Base-by-base conservation (phyloP, 2,329 filamentous ascomycete genomes). In the Nothophoma quercina region DNA sequence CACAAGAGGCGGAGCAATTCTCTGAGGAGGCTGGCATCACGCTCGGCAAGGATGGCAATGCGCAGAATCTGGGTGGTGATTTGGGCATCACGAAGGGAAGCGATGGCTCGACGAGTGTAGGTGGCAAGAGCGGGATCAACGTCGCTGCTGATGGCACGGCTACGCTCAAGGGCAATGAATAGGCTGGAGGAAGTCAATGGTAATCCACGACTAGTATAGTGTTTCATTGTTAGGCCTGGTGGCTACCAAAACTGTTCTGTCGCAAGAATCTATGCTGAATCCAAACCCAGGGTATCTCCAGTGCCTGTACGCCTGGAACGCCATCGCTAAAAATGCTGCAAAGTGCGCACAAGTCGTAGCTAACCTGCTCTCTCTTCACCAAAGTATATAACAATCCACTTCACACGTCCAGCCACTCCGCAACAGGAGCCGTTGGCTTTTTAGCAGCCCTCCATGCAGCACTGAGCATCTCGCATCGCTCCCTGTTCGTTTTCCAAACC, bases 81-180 rank as follows among this genome's bases (percentile, higher is more conserved):
- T 34, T 72, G 49, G 69, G 69, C 1, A 70, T 72, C 34, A 72
- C 68, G 2, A 60, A 70, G 44, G 68, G 68, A 2, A 60, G 53
- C 15, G 68, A 71, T 57, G 67, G 69, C n/a, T 68, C 64, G 26
- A 65, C 64, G 44, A 66, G 59, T 33, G 56, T 71, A 13, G 68
- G 68, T 12, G 68, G 69, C 4, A 55, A 63, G 45, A 70, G 65
- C 21, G 69, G 68, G 4, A 71, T 72, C 36, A 68, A 70, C 19
- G 56, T 72, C 39, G 64, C 66, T 8, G 54, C 64, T 18, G 62
- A 60, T 40, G 68, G 68, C 1, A 46, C 63, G 38, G 64, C 63
- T 21, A 67, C 55, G 15, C 33, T 67, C 22, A 55, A 55, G 34
- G 51, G 45, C 0, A 55, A 55, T 13, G 45, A 50, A 18, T 45